Conservation (phyloP, 306 rosid species). For the Alnus rubra region DNA sequence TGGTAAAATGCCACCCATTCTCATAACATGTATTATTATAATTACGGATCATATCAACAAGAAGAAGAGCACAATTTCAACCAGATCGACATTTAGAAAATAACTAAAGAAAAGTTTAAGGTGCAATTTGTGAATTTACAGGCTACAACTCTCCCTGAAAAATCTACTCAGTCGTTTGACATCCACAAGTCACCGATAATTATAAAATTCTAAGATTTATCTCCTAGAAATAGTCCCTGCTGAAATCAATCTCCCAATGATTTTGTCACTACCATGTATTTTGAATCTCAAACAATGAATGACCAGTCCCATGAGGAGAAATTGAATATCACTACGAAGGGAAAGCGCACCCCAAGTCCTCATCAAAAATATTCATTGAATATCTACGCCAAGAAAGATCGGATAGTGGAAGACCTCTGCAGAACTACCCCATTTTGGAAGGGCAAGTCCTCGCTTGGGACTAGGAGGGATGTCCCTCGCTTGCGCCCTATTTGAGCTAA, state of each 20-base stretch:
- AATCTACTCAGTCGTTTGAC: background rate
- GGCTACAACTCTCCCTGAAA: background rate
- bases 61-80: background rate
- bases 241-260: background rate
- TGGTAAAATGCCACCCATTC: background rate
- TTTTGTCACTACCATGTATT: background rate
- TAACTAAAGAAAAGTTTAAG: background rate
- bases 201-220: background rate
- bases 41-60: background rate
- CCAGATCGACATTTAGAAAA: background rate
- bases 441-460: too few relatives aligned
- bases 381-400: too few relatives aligned
- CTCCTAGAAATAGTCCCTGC: background rate
- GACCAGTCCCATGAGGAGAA: background rate
- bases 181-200: background rate
- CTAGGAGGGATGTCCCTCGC: too few relatives aligned
- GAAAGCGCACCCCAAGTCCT: too few relatives aligned
- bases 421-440: too few relatives aligned
- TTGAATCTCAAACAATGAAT: background rate
- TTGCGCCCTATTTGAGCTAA: too few relatives aligned
- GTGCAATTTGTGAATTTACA: background rate
- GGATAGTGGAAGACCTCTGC: too few relatives aligned
- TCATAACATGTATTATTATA: too few relatives aligned
- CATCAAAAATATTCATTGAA: too few relatives aligned
- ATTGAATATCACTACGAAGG: background rate